phyloP scores from a whole-genome alignment of 441 rosid species.

The Raphanus hybrid region DNA sequence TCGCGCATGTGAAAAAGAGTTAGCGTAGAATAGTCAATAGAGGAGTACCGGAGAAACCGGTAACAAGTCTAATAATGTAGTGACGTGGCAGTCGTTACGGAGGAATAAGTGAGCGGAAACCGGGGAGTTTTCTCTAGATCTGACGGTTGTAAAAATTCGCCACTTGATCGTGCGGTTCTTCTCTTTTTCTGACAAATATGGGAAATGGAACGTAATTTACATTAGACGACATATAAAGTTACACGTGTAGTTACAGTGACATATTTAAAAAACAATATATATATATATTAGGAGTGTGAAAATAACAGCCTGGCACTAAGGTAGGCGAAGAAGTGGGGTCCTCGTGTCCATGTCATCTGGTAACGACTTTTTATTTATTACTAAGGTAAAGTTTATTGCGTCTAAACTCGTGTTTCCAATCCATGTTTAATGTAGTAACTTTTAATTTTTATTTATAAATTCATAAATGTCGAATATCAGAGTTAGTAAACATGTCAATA shows the following conservation, averaged over 20 bases:
- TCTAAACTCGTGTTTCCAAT: constrained; percentile 15
- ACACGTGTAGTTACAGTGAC: constrained; percentile 34
- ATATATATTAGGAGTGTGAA: constrained; percentile 9
- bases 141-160: constrained; percentile 20
- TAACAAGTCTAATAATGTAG: constrained; percentile 5
- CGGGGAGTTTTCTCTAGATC: constrained; percentile 20
- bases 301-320: constrained; percentile 42
- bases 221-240: constrained; percentile 11
- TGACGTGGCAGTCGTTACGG: constrained; percentile 33
- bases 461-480: neutral
- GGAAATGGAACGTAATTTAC: constrained; percentile 6
- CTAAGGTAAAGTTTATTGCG: constrained; percentile 27
- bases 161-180: constrained; percentile 25
- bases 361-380: constrained; percentile 16
- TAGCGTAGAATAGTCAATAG: constrained; percentile 30
- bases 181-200: constrained; percentile 10
- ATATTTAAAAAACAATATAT: neutral
- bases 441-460: neutral
- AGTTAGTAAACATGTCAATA: neutral
- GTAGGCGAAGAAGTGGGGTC: constrained; percentile 39
- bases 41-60: constrained; percentile 30
- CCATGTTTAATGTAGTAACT: constrained; percentile 8
- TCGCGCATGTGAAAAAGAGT: constrained; percentile 23
- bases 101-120: constrained; percentile 17
- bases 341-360: constrained; percentile 43